phyloP scores from a whole-genome alignment of 768 basidiomycete genomes.

The Russula foetens region DNA sequence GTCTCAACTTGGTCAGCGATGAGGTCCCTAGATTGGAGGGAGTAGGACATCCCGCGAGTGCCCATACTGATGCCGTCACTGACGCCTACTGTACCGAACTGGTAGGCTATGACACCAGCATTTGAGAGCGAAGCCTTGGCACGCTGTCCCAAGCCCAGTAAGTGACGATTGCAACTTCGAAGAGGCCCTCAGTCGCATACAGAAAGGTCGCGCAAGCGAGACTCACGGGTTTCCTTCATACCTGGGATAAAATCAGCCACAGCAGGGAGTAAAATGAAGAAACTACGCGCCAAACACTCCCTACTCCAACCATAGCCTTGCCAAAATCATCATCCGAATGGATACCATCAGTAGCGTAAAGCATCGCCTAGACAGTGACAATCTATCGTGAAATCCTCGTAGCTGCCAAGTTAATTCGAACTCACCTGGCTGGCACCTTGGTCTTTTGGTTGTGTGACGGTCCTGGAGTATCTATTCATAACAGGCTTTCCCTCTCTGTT shows the following conservation, averaged over 20 bases:
- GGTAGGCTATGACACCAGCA: slow-evolving; percentile 81
- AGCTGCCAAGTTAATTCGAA: background rate
- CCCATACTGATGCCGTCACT: slow-evolving; percentile 99
- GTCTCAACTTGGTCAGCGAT: slow-evolving; percentile 98
- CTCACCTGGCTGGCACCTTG: slow-evolving; percentile 90
- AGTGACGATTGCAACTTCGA: slow-evolving; percentile 86
- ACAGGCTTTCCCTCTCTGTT: slow-evolving; percentile 24
- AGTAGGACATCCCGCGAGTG: slow-evolving; percentile 87
- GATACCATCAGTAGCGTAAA: slow-evolving; percentile 97
- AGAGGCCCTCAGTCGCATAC: background rate
- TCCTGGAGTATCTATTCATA: slow-evolving; percentile 62
- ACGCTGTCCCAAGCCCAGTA: slow-evolving; percentile 80
- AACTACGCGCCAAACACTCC: slow-evolving; percentile 80
- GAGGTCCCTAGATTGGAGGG: slow-evolving; percentile 94
- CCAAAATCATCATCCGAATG: slow-evolving; percentile 73
- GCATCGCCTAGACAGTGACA: slow-evolving; percentile 69
- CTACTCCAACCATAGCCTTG: slow-evolving; percentile 97
- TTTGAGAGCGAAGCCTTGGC: slow-evolving; percentile 73
- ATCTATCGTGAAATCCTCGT: background rate
- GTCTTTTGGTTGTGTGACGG: slow-evolving; percentile 84
- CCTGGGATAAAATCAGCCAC: slow-evolving; percentile 39
- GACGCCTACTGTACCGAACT: slow-evolving; percentile 96
- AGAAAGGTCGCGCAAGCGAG: background rate
- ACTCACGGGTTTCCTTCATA: slow-evolving; percentile 98
- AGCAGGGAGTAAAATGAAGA: slow-evolving; percentile 11